Percentiles rank a stretch among this genome's conserved stretches.
Conservation (phyloP, 805 yeast species). For the Saturnispora saitoi region DNA sequence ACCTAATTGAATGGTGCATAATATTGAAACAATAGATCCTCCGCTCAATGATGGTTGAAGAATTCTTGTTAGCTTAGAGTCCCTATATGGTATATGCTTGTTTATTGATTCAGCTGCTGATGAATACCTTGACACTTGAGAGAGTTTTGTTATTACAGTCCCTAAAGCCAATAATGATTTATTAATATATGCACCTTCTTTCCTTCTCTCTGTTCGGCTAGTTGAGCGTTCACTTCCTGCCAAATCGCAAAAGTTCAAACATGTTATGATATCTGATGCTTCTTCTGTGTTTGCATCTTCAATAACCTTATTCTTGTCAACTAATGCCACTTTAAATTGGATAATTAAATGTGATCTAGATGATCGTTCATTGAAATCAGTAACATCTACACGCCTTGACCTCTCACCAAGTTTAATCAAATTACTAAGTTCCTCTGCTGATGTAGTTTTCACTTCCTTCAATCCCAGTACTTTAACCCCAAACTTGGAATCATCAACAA, state of each 20-base stretch:
- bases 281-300: constrained; percentile 31
- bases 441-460: constrained; percentile 46
- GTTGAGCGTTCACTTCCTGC: constrained; percentile 95
- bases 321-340: constrained; percentile 43
- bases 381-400: constrained; percentile 72
- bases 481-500: constrained; percentile 64
- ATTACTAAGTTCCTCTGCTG: constrained; percentile 51
- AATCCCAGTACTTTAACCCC: constrained; percentile 76
- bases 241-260: constrained; percentile 81
- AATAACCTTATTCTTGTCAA: constrained; percentile 24
- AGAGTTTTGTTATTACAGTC: constrained; percentile 79
- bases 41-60: constrained; percentile 92
- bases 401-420: constrained; percentile 63
- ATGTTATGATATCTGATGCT: constrained; percentile 31
- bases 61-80: constrained; percentile 82
- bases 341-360: constrained; percentile 91
- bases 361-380: constrained; percentile 80
- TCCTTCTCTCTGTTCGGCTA: constrained; percentile 67
- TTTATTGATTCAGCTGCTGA: constrained; percentile 12
- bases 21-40: constrained; percentile 68
- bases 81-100: constrained; percentile 81
- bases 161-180: constrained; percentile 85
- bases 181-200: constrained; percentile 90
- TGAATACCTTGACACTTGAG: constrained; percentile 14
- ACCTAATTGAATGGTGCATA: constrained; percentile 79